These are phyloP conservation scores for Lactarius hatsudake DNA, from an alignment of 768 basidiomycete species.

Conservation along the genomic window DNA sequence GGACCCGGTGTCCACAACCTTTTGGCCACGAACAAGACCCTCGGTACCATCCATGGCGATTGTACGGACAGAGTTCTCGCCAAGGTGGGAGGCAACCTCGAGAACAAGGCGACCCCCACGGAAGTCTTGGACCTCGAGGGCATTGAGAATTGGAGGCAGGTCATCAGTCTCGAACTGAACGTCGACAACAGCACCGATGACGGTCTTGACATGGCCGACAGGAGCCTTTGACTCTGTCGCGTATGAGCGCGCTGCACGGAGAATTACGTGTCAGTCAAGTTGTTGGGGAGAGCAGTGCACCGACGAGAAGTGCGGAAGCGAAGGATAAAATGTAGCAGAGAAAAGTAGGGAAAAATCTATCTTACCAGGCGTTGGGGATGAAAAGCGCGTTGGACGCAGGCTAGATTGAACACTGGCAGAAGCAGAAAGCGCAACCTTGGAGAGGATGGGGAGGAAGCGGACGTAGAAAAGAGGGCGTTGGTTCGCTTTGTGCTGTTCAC, in stretches of 20 bases:
- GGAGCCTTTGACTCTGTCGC: constrained; percentile 81
- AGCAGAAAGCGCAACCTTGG: constrained; percentile 49
- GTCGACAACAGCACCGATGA: constrained; percentile 99
- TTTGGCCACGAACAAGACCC: constrained; percentile 98
- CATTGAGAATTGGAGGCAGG: constrained; percentile 97
- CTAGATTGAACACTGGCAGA: constrained; percentile 45
- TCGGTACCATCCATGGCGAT: constrained; percentile 99
- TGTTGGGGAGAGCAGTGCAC: constrained; percentile 26
- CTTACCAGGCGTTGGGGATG: constrained; percentile 54
- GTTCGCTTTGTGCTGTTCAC: constrained; percentile 72
- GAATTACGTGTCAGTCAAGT: constrained; percentile 30
- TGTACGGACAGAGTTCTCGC: constrained; percentile 98
- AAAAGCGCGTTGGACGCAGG: constrained; percentile 48
- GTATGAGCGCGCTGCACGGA: constrained; percentile 70
- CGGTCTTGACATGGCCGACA: constrained; percentile 88
- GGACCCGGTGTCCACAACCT: constrained; percentile 93
- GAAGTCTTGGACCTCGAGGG: constrained; percentile 96
- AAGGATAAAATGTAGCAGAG: neutral
- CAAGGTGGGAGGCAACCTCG: constrained; percentile 97
- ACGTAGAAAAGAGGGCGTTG: constrained; percentile 78
- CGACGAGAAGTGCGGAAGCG: constrained; percentile 6
- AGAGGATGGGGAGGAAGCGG: constrained; percentile 51
- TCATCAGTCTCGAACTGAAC: constrained; percentile 95
- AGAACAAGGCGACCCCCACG: constrained; percentile 95
- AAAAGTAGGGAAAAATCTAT: constrained; percentile 22